Evolutionary conservation across 164 flowering plant species (phyloP), one percentile per base, ranked within the genome.

Genomic region (Taxillus chinensis): DNA sequence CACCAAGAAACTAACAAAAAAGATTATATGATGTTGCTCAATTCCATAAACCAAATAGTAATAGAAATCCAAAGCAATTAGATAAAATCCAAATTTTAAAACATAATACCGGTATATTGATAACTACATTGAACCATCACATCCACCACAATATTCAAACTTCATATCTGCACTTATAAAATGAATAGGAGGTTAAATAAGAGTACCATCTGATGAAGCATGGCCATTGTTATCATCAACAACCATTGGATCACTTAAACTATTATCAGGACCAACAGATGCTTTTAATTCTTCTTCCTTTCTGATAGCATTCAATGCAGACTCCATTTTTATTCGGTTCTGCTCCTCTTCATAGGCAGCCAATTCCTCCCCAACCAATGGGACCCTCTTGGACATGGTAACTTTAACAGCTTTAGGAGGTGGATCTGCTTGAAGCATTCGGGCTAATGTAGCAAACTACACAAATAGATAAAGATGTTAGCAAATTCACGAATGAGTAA

Each of bases 351-450:
- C 98, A 78, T 90, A 93, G 52, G 97, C 91, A 71, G 79, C 74
- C 57, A 93, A 78, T 79, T 93, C 98, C 62, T 93, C 98, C 49
- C 98, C 98, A 68, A 83, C 96, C 78, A 93, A 83, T 51, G 95
- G 97, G 72, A 93, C 85, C 70, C 98, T 85, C 79, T 79, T 80
- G 65, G 96, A 76, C 80, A 93, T 71, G 50, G 86, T 83, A 60
- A 90, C 92, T 78, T 93, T 93, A 62, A 93, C 97, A 79, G 88
- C 92, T 80, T 87, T 93, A 61, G 98, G 98, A 68, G 98, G 98
- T 64, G 98, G 98, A 76, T 88, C 96, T 53, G 91, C 86, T 78
- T 93, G 98, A 78, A 93, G 98, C 87, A 85, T 85, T 13, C 97
- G 95, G 60, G 98, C 96, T 71, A 88, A 71, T 8, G 97, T 88